Conservation (phyloP, 805 yeast genomes). For the Pichia phayaonensis region DNA sequence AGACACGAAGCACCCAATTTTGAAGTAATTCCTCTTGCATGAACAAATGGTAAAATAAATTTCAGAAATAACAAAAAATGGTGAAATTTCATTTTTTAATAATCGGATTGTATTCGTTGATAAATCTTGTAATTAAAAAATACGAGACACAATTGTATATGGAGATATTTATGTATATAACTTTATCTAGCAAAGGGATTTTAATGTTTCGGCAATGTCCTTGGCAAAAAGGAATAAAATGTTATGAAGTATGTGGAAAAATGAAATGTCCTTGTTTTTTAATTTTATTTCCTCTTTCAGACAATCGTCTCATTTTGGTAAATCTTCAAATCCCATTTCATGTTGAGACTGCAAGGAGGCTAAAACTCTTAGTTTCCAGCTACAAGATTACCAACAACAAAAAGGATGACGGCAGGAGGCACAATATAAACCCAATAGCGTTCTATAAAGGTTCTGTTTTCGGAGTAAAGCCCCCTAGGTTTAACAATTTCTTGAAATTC, state of each 20-base stretch:
- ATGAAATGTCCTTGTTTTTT: background rate
- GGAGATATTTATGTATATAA: background rate
- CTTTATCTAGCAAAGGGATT: background rate
- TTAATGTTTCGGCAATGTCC: too few species aligned
- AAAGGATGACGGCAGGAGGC: constrained; percentile 37
- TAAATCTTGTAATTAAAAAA: background rate
- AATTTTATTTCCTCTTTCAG: background rate
- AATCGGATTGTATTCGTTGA: background rate
- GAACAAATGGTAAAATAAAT: background rate
- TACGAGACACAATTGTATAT: background rate
- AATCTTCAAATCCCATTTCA: too few species aligned
- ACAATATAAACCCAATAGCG: constrained; percentile 58
- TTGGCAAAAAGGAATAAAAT: background rate
- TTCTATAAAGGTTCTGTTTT: constrained; percentile 43
- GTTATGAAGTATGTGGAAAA: background rate
- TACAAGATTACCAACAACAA: constrained; percentile 16
- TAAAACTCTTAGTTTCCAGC: background rate
- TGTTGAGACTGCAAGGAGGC: background rate
- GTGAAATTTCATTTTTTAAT: background rate
- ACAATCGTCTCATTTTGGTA: background rate
- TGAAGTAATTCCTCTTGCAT: constrained; percentile 27
- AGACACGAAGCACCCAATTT: constrained; percentile 32
- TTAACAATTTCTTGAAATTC: constrained; percentile 5
- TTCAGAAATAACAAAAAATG: background rate
- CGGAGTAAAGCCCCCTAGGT: constrained; percentile 1